Percentiles rank a stretch among this genome's conserved stretches.
Conservation (phyloP, 1,284 basidiomycete genomes). For the Sanghuangporus sanghuang region DNA sequence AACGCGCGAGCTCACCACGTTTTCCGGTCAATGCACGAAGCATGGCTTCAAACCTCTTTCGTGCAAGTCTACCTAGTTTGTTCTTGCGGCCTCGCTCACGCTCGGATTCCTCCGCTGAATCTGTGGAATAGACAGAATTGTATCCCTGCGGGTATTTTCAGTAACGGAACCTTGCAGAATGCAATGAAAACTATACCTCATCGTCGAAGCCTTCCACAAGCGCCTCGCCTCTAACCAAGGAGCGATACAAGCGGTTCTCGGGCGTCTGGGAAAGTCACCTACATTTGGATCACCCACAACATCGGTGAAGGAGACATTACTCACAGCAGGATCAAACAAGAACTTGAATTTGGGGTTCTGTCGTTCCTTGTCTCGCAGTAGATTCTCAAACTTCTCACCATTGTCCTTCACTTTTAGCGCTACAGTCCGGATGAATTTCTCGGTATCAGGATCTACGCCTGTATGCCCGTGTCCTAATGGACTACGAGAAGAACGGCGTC, state of each 20-base stretch:
- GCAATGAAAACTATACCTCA: constrained; percentile 48
- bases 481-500: constrained; percentile 8
- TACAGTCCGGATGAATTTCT: constrained; percentile 80
- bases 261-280: constrained; percentile 51
- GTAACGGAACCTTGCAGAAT: background rate
- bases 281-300: background rate
- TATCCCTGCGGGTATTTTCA: constrained; percentile 56
- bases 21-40: constrained; percentile 82
- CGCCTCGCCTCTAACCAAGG: constrained; percentile 64
- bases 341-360: constrained; percentile 83
- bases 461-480: constrained; percentile 27
- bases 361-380: constrained; percentile 70
- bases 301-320: constrained; percentile 24
- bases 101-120: constrained; percentile 93
- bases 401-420: constrained; percentile 81
- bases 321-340: constrained; percentile 61
- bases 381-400: constrained; percentile 72
- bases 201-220: constrained; percentile 73
- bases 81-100: constrained; percentile 72
- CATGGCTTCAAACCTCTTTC: constrained; percentile 84
- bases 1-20: constrained; percentile 86
- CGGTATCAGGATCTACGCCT: constrained; percentile 69
- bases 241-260: constrained; percentile 76
- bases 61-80: constrained; percentile 70
- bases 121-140: constrained; percentile 89